Evolutionary conservation across 495 filamentous ascomycete species (phyloP), one percentile per base, ranked within the genome.

Genomic region (Annulohypoxylon maeteangense): DNA sequence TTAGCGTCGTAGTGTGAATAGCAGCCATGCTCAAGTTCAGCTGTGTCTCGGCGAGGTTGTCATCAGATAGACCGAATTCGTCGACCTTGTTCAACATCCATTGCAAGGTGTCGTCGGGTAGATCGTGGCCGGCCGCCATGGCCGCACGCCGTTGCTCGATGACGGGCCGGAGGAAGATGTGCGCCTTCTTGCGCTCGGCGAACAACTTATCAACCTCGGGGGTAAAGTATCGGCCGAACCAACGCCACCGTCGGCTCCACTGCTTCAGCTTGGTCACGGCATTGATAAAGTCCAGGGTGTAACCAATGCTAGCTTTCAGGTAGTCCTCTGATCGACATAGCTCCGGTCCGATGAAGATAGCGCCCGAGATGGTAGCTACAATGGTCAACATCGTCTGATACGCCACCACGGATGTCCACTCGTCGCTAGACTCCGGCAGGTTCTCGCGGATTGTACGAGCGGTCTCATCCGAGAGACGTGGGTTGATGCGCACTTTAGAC

Each of bases 291-390:
- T 88, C 81, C 20, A 87, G 65, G 4, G 89, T 87, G 74, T 87
- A 91, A 34, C 82, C 84, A 68, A 89, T 84, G 1, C 87, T 84
- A 4, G 85, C 79, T 22, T 85, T 72, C 18, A 90, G 74, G 81
- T 90, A 92, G 12, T 87, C 83, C 53, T 84, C 76, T 25, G 87
- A 76, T 1, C 85, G 83, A 67, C 84, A 86, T 44, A 88, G 67
- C 10, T 83, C 80, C 4, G 80, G 69, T 20, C 88, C 89, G 53
- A 90, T 78, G 56, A 90, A 90, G 6, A 87, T 76, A 12, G 87
- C 77, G n/a, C 87, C 85, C 0, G 88, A 88, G 20, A 89, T 61
- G 5, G 82, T 83, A 38, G 87, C 87, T 1, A 91, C 83, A 11
- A 89, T 83, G 11, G 80, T 79, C 0, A 83, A 72, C 1, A 86